A percentile compares a stretch with the other conserved stretches of the same genome.
phyloP scores from a whole-genome alignment of 1,139 yeast genomes.

The Hyphopichia pseudoburtonii region DNA sequence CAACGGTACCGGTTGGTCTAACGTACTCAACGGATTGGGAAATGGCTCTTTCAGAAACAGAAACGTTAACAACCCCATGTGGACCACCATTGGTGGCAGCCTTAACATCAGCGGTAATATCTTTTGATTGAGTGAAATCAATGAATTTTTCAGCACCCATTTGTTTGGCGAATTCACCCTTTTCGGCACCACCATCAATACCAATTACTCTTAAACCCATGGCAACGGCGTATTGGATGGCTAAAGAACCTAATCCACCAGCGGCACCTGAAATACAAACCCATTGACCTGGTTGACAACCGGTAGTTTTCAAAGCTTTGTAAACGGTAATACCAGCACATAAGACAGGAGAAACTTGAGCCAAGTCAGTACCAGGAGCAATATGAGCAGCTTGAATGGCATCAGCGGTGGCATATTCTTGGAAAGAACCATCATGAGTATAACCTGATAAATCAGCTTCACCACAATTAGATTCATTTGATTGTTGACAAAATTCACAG shows the following conservation, averaged over 20 bases:
- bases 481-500: conserved; percentile 67
- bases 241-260: conserved; percentile 77
- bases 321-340: conserved; percentile 84
- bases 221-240: conserved; percentile 72
- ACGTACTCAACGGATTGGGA: conserved; percentile 63
- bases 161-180: conserved; percentile 52
- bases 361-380: conserved; percentile 69
- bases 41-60: conserved; percentile 69
- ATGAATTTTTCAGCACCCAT: conserved; percentile 69
- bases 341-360: conserved; percentile 72
- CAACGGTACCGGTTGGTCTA: conserved; percentile 69
- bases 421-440: conserved; percentile 81
- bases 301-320: conserved; percentile 74
- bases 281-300: conserved; percentile 67
- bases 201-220: conserved; percentile 74
- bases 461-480: conserved; percentile 67
- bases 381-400: conserved; percentile 83
- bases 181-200: conserved; percentile 74
- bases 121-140: conserved; percentile 61
- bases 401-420: conserved; percentile 79
- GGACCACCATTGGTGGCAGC: conserved; percentile 75
- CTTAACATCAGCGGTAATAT: conserved; percentile 54
- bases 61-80: conserved; percentile 73
- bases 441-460: conserved; percentile 71
- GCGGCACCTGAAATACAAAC: conserved; percentile 78